Evolutionary conservation across 768 basidiomycete species (phyloP), one percentile per base, ranked within the genome.

Genomic region (Lactifluus echinatus): DNA sequence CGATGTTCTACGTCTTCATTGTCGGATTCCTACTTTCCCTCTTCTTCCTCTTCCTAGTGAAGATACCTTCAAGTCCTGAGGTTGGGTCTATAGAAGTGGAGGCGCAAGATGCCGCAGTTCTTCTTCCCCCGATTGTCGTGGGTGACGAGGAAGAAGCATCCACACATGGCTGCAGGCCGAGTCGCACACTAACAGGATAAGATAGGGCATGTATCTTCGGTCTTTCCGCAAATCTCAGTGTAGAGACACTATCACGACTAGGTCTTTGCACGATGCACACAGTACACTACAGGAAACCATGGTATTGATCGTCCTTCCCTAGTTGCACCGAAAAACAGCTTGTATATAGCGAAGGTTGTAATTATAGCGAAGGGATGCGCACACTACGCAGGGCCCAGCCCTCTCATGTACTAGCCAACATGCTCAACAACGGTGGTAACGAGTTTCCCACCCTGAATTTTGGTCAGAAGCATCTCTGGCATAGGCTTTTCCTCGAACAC

Each of bases 401-500:
- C 24, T 17, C 26, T 34, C 17, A 12, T 2, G 37, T 21, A 40
- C 54, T 55, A 87, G 43, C 85, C 85, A 64, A 72, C 72, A 64
- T 98, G 95, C 70, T 98, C 93, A 8, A 98, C 88, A 26, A 96
- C 81, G 12, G 75, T 84, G 17, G 95, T 97, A 36, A 93, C 80
- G 56, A 98, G 73, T 71, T 88, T 95, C 11, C 95, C 94, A 60
- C 79, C 74, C 67, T 81, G 74, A 26, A 99, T 75, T 34, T 83
- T 79, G 19, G 89, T 90, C 77, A 82, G 91, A 71, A 99, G 76
- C 90, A 96, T 98, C 73, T 99, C 96, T 0, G 96, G 95, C 19
- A 99, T 75, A 0, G 95, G 79, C 61, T 84, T 83, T 70, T 99
- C 96, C 60, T 81, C 80, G 65, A 93, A 97, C 44, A 94, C 76